Conservation (phyloP, 148 eudicot genomes). For the Nepenthes mirabilis region DNA sequence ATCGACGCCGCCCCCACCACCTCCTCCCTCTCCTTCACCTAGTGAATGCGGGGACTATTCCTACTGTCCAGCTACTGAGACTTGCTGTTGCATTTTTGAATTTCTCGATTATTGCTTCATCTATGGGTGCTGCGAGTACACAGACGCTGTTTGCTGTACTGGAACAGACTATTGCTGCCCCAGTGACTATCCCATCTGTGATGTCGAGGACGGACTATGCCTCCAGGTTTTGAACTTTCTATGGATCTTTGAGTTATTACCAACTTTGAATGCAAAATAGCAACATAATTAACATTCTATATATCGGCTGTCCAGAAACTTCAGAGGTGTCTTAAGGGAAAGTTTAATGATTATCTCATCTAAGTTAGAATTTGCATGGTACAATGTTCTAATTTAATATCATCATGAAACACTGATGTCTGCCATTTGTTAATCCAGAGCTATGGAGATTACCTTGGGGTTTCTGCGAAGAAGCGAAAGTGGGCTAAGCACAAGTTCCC, state of each 20-base stretch:
- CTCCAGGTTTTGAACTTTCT: conserved; percentile 28
- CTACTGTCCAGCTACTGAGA: conserved; percentile 37
- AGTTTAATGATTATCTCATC: not conserved
- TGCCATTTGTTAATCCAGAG: conserved; percentile 12
- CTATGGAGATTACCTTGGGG: conserved; percentile 33
- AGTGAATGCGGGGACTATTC: conserved; percentile 46
- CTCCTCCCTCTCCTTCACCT: conserved; percentile 44
- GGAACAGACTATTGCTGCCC: conserved; percentile 58
- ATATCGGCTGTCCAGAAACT: too few relatives aligned
- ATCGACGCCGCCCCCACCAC: conserved; percentile 23
- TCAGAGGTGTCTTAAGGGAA: too few relatives aligned
- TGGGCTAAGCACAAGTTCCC: conserved; percentile 44
- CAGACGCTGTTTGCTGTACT: conserved; percentile 51
- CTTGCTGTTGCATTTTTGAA: conserved; percentile 53
- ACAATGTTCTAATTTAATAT: not conserved
- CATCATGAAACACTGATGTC: not conserved
- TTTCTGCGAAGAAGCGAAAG: conserved; percentile 39
- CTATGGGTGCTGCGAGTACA: conserved; percentile 53
- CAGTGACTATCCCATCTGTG: conserved; percentile 56
- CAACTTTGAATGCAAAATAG: not conserved
- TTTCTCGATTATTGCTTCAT: conserved; percentile 29
- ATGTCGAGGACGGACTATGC: conserved; percentile 32
- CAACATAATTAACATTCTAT: not conserved
- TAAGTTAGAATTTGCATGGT: not conserved
- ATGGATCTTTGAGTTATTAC: not conserved